Base-by-base conservation (phyloP, 768 basidiomycete genomes). In the Lentinula boryana region DNA sequence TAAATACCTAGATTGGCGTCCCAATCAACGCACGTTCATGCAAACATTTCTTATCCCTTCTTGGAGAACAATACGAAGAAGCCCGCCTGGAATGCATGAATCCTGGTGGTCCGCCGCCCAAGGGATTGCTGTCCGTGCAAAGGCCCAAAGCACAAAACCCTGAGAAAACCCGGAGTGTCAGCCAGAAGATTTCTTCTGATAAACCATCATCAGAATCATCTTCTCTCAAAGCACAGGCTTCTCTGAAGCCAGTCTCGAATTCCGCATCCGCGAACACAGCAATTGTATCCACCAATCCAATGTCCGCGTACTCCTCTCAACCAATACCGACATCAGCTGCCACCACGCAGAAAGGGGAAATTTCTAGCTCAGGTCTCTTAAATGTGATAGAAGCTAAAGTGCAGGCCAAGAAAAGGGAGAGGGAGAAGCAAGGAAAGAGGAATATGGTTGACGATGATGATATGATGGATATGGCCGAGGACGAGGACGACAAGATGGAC, bases 1-100 rank as follows among this genome's bases (percentile, higher is more conserved):
- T 62, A 16, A 27, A 5, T 43, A 10, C 63, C 7, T 56, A 71
- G 76, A 63, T 64, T 10, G 69, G 78, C 2, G 66, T 66, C 10
- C 79, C 79, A 9, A 72, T 77, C 2, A 77, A 80, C 64, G 79
- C 78, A 7, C 76, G 80, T 16, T 74, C 79, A 15, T 82, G 80
- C 71, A 80, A 80, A 60, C 80, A 82, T 64, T 68, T 82, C n/a
- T 74, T 75, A 53, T 57, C 71, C 4, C 68, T 81, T 18, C 70
- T 82, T 4, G 80, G 80, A 5, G 76, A 79, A 35, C 70, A 70
- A 32, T 82, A 83, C 64, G 80, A 82, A 63, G 67, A 68, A 32
- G 80, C 78, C 6, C 75, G 81, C 4, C 56, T 80, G 16, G 71
- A 72, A 56, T 60, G 75, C 52, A 78, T 77, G 63, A 80, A 80